phyloP scores from a whole-genome alignment of 2,329 filamentous ascomycete genomes.

The Chrysosporium queenslandicum region DNA sequence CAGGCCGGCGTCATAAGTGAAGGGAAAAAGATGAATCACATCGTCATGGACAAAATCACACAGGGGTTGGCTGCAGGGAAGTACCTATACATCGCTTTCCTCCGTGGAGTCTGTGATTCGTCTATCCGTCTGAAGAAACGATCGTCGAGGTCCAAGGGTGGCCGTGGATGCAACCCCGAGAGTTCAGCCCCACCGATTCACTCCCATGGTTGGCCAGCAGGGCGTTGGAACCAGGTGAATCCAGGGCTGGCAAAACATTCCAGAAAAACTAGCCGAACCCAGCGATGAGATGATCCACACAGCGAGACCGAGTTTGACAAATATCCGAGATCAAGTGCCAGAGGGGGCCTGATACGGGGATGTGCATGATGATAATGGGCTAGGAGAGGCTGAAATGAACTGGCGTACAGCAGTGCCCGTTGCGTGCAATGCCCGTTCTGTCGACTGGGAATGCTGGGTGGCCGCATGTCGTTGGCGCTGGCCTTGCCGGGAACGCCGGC shows the following conservation, averaged over 20 bases:
- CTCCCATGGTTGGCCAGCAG: background rate
- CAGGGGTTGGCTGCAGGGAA: too few species aligned
- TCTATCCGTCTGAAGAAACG: background rate
- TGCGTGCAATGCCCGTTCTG: too few species aligned
- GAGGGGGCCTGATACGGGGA: too few species aligned
- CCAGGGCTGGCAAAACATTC: conserved; percentile 2
- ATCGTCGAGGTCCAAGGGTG: background rate
- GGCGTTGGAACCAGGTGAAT: background rate
- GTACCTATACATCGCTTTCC: background rate
- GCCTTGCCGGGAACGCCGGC: background rate
- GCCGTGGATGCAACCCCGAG: conserved; percentile 4
- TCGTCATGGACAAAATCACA: too few species aligned
- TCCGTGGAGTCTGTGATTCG: background rate
- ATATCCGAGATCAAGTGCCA: background rate
- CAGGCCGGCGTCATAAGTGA: too few species aligned
- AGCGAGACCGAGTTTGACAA: background rate
- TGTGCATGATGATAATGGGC: too few species aligned
- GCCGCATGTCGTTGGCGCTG: too few species aligned
- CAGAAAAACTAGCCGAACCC: conserved; percentile 4
- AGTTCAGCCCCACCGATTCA: conserved; percentile 2
- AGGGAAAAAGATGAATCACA: too few species aligned
- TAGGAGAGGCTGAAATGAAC: too few species aligned
- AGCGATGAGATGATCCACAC: background rate
- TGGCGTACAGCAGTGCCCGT: too few species aligned
- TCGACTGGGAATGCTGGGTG: too few species aligned